A percentile compares a stretch with the other conserved stretches of the same genome.
Conservation (phyloP, 345 rosid genomes). For the Psidium friedrichsthalianum region DNA sequence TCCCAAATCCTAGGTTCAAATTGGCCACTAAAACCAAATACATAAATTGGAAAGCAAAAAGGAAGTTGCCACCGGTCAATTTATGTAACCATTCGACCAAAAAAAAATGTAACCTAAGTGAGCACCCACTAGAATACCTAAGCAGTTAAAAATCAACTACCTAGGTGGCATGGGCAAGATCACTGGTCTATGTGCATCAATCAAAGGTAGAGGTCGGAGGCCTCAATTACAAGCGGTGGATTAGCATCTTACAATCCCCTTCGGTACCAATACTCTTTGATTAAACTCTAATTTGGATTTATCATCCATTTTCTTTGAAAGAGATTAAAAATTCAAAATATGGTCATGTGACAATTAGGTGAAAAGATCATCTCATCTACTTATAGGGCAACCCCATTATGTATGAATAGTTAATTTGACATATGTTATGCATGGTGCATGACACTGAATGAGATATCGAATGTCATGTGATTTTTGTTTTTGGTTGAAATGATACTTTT, state of each 20-base stretch:
- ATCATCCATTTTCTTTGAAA: neutral
- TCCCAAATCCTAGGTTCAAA: neutral
- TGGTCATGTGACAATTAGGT: neutral
- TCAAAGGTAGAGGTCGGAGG: neutral
- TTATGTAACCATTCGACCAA: too few relatives aligned
- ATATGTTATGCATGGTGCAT: neutral
- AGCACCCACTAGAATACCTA: neutral
- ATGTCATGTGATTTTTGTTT: neutral
- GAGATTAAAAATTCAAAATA: neutral
- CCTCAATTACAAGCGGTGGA: neutral
- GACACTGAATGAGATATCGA: neutral
- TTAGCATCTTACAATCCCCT: neutral
- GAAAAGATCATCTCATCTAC: neutral
- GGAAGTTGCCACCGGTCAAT: neutral
- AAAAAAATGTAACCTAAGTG: neutral
- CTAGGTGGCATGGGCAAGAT: neutral
- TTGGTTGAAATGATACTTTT: too few relatives aligned
- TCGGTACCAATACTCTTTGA: neutral
- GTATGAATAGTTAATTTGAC: neutral
- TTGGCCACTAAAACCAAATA: neutral
- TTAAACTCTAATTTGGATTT: neutral
- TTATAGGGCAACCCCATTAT: neutral
- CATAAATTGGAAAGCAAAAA: neutral
- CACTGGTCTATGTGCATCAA: neutral
- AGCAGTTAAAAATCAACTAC: neutral